A percentile compares a stretch with the other conserved stretches of the same genome.
Conservation (phyloP, 2,329 filamentous ascomycete genomes). For the Chaetomium strumarium region DNA sequence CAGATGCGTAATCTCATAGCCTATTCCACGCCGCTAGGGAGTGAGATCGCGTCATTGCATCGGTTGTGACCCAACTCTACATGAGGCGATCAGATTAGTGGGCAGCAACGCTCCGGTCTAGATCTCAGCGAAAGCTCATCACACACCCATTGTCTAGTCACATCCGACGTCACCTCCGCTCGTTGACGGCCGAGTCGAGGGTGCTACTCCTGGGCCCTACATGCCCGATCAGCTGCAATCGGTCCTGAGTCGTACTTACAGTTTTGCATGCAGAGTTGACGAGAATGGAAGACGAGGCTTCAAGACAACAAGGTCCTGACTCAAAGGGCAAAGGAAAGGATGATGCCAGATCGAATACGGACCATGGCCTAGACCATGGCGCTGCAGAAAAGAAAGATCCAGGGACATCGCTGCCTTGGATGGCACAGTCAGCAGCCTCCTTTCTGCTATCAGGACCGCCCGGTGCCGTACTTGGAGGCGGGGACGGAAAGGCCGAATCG, state of each 20-base stretch:
- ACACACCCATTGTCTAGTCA: too few species aligned
- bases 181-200: neutral
- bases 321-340: slow-evolving; percentile 16
- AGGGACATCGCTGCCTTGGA: slow-evolving; percentile 19
- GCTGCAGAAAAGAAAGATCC: neutral
- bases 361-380: neutral
- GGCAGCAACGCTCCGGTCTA: slow-evolving; percentile 5
- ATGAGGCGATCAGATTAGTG: neutral
- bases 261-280: neutral
- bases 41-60: too few species aligned
- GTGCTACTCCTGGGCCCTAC: neutral
- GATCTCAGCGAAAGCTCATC: neutral
- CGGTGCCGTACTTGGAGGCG: slow-evolving; percentile 8
- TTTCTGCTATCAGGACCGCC: slow-evolving; percentile 24
- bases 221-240: neutral
- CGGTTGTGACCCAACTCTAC: too few species aligned
- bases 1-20: neutral
- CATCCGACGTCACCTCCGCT: slow-evolving; percentile 6
- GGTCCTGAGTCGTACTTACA: neutral
- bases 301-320: neutral
- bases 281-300: slow-evolving; percentile 9
- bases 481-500: slow-evolving; percentile 22
- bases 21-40: too few species aligned
- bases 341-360: neutral
- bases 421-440: slow-evolving; percentile 27